Base-by-base conservation (phyloP, 1,284 basidiomycete species). In the Afroboletus lepidellus region DNA sequence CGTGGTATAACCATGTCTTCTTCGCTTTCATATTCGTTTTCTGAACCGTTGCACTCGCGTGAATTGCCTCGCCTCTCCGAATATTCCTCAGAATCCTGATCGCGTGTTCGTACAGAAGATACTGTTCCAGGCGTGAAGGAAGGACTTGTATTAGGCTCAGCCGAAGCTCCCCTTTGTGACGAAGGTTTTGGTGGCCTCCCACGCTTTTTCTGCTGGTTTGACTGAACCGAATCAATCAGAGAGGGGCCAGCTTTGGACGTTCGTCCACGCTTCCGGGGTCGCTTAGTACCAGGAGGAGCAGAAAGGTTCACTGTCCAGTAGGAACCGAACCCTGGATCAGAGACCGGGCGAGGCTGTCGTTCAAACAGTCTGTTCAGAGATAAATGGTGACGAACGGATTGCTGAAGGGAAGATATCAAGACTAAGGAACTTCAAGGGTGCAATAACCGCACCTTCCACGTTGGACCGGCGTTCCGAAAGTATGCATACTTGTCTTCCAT, bases 401-500 rank as follows among this genome's bases (percentile, higher is more conserved):
- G 87, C 88, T 90, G 59, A n/a, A 11, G 34, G 12, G 43, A 44
- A 29, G 21, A 11, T 4, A 29, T 62, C 32, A 61, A 32, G 12
- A 29, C 18, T n/a, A 27, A 30, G 11, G 13, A 38, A 30, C 18
- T 12, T n/a, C 24, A 34, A 41, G 36, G n/a, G 18, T 24, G 11
- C 13, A 42, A 42, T 5, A 29, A 23, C 48, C 55, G 21, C 46
- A 89, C 88, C 80, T 90, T 90, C 87, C 87, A 90, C 11, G 88
- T 87, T 30, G 83, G 78, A 34, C 87, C 87, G 30, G 88, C 86
- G 13, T 80, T 84, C 67, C 78, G 82, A 69, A 88, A 90, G 63
- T 88, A 90, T 9, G 79, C 77, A 61, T 90, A 90, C 69, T 90
- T 90, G 37, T 78, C 76, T 72, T 90, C 88, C 85, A 90, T 90